Evolutionary conservation across 1,284 basidiomycete genomes (phyloP), one percentile per base, ranked within the genome.

Genomic region (Trichosporon sp.): DNA sequence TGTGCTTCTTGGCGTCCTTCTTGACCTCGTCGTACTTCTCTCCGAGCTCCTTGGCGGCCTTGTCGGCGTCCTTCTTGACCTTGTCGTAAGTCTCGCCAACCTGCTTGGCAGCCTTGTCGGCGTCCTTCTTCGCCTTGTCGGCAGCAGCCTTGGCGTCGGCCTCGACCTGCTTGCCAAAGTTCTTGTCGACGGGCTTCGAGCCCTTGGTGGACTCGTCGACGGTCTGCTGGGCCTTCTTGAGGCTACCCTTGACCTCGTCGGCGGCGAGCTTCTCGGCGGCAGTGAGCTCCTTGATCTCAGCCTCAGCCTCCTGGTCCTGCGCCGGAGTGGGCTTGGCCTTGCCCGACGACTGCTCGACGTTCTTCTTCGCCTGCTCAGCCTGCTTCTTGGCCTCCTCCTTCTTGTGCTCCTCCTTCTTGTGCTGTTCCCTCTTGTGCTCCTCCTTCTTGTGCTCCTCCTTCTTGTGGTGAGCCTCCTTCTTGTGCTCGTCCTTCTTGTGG

Each of bases 11-110:
- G 25, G 25, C 49, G 49, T 7, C 49, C 49, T 52, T 52, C 16
- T 14, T n/a, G 2, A 27, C 49, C 25, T 11, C 33, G 54, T 86
- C 83, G 46, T 84, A 83, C 66, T 86, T 85, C 62, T 82, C 82
- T 21, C 85, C 70, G 25, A 81, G 75, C 49, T 83, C 81, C 61
- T 84, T 83, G 19, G 86, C 61, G 32, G 44, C 40, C 61, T 56
- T 56, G 54, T 31, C 29, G 54, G 25, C 54, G 29, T 56, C 81
- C 61, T 84, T 83, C 21, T 86, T 54, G 32, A 31, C 40, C 61
- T 56, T 32, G 54, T 31, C 29, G 54, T 25, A 21, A 6, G 6
- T 33, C 54, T 56, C 21, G 29, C 32, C 25, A 31, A 56, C 54
- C 29, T 56, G 29, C 29, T 31, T 29, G 32, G 31, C 56, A 19